A percentile compares a stretch with the other conserved stretches of the same genome.
phyloP scores from a whole-genome alignment of 1,139 yeast species.

The Saccharomyces hybrid region DNA sequence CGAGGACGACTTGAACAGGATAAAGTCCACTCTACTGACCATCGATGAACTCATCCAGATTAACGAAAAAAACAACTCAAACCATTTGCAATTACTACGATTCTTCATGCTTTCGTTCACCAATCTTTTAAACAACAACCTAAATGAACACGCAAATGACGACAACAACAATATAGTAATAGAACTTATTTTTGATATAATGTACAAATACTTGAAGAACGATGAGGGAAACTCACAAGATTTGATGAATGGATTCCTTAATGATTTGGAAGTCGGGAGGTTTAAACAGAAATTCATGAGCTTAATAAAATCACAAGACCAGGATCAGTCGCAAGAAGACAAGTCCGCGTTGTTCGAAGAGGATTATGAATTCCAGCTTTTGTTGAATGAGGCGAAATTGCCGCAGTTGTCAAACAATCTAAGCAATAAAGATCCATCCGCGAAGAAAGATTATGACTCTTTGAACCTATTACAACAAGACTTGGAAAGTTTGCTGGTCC shows the following conservation, averaged over 20 bases:
- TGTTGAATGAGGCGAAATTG: constrained; percentile 11
- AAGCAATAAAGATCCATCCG: constrained; percentile 3
- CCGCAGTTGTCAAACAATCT: constrained; percentile 7
- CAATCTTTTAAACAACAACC: constrained; percentile 12
- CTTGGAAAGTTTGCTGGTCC: constrained; percentile 34
- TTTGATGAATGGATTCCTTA: neutral
- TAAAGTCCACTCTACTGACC: constrained; percentile 15
- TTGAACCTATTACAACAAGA: constrained; percentile 34
- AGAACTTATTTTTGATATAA: constrained; percentile 17
- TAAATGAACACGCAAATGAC: neutral
- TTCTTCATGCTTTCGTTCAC: constrained; percentile 15
- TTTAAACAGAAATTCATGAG: neutral
- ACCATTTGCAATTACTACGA: constrained; percentile 12
- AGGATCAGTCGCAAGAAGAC: neutral
- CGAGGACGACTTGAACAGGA: constrained; percentile 3
- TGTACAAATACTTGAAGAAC: constrained; percentile 11
- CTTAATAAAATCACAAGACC: neutral
- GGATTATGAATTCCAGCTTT: constrained; percentile 9
- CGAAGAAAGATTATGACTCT: constrained; percentile 24
- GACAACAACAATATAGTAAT: constrained; percentile 4
- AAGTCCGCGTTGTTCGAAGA: constrained; percentile 8
- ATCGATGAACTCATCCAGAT: constrained; percentile 20
- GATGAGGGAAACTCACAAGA: neutral
- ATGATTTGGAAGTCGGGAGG: neutral
- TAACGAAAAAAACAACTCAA: constrained; percentile 10